These are phyloP conservation scores for Leccinellum luteum DNA, from an alignment of 768 basidiomycete species.

Conservation along the genomic window DNA sequence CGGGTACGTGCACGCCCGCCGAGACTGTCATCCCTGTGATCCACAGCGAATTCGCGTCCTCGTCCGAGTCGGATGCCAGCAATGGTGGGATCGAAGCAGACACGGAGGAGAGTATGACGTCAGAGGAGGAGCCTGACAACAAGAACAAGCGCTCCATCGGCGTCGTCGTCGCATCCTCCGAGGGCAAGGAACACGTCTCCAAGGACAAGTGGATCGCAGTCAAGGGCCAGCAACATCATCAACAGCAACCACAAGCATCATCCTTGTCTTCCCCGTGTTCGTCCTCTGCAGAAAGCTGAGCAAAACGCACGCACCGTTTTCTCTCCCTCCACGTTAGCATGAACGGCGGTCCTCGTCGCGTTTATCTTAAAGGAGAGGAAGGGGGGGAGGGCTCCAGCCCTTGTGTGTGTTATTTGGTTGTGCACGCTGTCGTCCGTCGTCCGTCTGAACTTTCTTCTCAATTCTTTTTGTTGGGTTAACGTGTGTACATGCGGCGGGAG, in stretches of 20 bases:
- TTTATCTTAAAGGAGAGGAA: not conserved
- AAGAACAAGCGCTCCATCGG: slow-evolving; percentile 2
- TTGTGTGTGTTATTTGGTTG: not conserved
- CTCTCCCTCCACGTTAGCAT: not conserved
- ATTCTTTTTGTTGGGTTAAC: slow-evolving; percentile 5
- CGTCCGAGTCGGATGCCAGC: slow-evolving; percentile 58
- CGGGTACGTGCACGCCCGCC: slow-evolving; percentile 6
- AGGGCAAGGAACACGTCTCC: slow-evolving; percentile 24
- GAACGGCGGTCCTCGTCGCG: not conserved
- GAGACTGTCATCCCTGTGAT: slow-evolving; percentile 21
- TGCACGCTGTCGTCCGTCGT: slow-evolving; percentile 1
- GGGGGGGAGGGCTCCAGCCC: not conserved
- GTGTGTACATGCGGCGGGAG: not conserved
- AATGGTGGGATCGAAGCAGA: slow-evolving; percentile 67
- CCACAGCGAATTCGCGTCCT: slow-evolving; percentile 38
- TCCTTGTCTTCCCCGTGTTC: not conserved
- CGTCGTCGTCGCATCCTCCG: slow-evolving; percentile 16
- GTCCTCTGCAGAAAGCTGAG: slow-evolving; percentile 12
- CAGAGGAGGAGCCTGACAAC: slow-evolving; percentile 63
- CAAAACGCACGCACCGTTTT: not conserved
- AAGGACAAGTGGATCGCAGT: slow-evolving; percentile 81
- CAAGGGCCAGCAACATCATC: slow-evolving; percentile 42
- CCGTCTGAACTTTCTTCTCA: slow-evolving; percentile 8
- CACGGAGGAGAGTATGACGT: slow-evolving; percentile 72
- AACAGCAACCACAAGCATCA: slow-evolving; percentile 6